These are phyloP conservation scores for Dothiorella sarmentorum DNA, from an alignment of 2,329 filamentous ascomycete species.

Conservation along the genomic window DNA sequence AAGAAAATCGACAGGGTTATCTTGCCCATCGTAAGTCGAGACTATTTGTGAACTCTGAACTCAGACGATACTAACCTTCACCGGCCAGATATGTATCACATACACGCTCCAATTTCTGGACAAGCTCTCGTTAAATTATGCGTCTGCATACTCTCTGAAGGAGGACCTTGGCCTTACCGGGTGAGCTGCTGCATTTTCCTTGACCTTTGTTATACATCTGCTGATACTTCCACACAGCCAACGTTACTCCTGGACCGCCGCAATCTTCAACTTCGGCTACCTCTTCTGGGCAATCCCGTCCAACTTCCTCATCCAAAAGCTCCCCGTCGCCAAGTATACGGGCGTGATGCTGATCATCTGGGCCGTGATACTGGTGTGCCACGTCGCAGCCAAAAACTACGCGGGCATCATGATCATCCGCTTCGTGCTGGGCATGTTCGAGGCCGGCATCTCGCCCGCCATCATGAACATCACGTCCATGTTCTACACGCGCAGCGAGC, in stretches of 20 bases:
- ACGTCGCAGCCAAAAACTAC: constrained; percentile 38
- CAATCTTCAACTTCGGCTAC: constrained; percentile 46
- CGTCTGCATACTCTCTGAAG: constrained; percentile 36
- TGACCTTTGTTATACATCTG: background rate
- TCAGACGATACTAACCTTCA: background rate
- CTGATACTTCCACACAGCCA: constrained; percentile 24
- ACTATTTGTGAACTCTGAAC: background rate
- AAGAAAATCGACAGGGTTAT: constrained; percentile 47
- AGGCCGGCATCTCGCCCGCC: constrained; percentile 33
- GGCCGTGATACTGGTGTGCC: constrained; percentile 45
- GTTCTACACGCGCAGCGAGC: constrained; percentile 36
- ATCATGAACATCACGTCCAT: constrained; percentile 40
- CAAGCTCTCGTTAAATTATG: constrained; percentile 42
- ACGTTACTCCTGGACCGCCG: constrained; percentile 42
- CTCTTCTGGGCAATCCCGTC: constrained; percentile 41
- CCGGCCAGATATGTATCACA: constrained; percentile 35
- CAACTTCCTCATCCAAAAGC: constrained; percentile 37
- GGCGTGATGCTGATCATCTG: constrained; percentile 41
- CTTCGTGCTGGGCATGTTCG: constrained; percentile 38
- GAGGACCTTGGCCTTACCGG: constrained; percentile 29
- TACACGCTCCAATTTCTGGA: constrained; percentile 49
- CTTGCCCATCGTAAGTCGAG: constrained; percentile 42
- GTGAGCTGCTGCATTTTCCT: background rate
- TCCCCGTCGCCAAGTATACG: constrained; percentile 37
- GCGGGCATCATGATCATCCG: constrained; percentile 34